A percentile compares a stretch with the other conserved stretches of the same genome.
Evolutionary conservation across 1,139 yeast genomes (phyloP).

Genomic region (Saccharomyces hybrid): DNA sequence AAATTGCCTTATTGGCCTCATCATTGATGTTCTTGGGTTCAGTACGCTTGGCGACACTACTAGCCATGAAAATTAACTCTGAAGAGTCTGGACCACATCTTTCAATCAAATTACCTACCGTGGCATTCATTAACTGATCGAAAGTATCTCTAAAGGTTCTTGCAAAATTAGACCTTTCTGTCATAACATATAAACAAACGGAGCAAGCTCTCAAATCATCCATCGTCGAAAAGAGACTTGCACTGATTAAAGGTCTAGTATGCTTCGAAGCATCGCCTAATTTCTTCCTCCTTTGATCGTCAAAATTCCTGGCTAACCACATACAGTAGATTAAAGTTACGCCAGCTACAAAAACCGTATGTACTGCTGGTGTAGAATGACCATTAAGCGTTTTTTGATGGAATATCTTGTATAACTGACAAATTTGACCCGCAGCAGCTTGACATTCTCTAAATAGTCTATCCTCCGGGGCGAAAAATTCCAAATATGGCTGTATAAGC

Average conservation of each 20-base stretch:
- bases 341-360: constrained; percentile 56
- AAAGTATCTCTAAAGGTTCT: constrained; percentile 52
- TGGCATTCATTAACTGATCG: constrained; percentile 53
- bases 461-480: constrained; percentile 49
- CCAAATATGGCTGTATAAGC: constrained; percentile 52
- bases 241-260: constrained; percentile 47
- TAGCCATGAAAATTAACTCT: constrained; percentile 36
- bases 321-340: constrained; percentile 53
- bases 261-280: constrained; percentile 48
- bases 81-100: constrained; percentile 52
- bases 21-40: neutral
- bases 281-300: constrained; percentile 41
- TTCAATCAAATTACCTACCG: constrained; percentile 46
- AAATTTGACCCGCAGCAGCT: constrained; percentile 57
- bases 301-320: constrained; percentile 52
- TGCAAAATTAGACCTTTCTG: constrained; percentile 55
- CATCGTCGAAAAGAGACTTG: constrained; percentile 42
- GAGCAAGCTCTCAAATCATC: constrained; percentile 57
- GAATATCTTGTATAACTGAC: constrained; percentile 50
- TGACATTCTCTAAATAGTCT: constrained; percentile 52
- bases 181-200: constrained; percentile 50
- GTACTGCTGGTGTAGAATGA: constrained; percentile 54
- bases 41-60: neutral
- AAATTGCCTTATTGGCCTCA: neutral
- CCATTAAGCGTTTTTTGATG: constrained; percentile 52